Base-by-base conservation (phyloP, 345 rosid genomes). In the Limnanthes douglasii region DNA sequence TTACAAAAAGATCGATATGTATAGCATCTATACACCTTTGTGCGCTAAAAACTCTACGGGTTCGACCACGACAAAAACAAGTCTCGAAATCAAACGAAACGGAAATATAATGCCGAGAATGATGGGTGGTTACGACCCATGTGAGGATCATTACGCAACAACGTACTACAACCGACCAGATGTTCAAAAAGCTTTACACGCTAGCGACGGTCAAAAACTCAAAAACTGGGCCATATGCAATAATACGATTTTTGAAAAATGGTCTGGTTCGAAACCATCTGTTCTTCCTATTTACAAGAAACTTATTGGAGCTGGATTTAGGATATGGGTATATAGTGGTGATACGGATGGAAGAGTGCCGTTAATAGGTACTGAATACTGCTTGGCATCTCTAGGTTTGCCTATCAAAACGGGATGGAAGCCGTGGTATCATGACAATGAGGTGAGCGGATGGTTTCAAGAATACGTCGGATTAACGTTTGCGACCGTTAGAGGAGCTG, bases 301-400 rank as follows among this genome's bases (percentile, higher is more conserved):
- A 55, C 86, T 84, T 6, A 80, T 90, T 2, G 62, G 60, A 1
- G 86, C 77, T 5, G 85, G 94, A 31, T 42, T 74, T 31, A 66
- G 73, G 56, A 66, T 84, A 30, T 90, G 98, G 96, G 72, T 90
- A 40, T 90, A 90, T 68, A 88, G 98, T 47, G 98, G 98, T 40
- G 98, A 90, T 45, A 84, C 98, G 24, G 98, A 90, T 56, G 98
- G 95, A 47, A 68, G 98, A 61, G 94, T 90, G 41, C 84, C 98
- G 16, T 90, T 84, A 12, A 66, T 90, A 15, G 75, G 94, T 12
- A 90, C 98, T 13, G 46, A 81, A 43, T 90, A 90, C 57, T 64
- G 94, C 66, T 45, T 90, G 55, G 64, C 51, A 21, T 28, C 71
- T 28, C 5, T 86, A 36, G 62, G 70, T 18, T 34, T 86, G 29